phyloP scores from a whole-genome alignment of 2,329 filamentous ascomycete genomes.

The Aspergillus chevalieri region DNA sequence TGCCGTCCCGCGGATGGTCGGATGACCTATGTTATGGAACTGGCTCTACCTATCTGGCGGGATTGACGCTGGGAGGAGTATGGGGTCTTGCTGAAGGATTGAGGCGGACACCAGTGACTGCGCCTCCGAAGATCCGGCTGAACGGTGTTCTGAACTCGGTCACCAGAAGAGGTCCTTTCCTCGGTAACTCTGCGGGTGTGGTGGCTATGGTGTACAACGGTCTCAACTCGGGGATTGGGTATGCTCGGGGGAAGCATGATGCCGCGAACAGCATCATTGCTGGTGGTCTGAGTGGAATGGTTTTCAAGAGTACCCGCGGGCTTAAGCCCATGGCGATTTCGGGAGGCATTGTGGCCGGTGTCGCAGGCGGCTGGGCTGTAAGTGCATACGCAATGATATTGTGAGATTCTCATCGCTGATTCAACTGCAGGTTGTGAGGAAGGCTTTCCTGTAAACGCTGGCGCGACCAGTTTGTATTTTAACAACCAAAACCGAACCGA shows the following conservation, averaged over 20 bases:
- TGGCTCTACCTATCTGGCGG: slow-evolving; percentile 87
- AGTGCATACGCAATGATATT: slow-evolving; percentile 37
- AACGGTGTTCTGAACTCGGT: slow-evolving; percentile 94
- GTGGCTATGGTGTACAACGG: slow-evolving; percentile 96
- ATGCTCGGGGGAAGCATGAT: slow-evolving; percentile 78
- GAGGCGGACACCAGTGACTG: slow-evolving; percentile 61
- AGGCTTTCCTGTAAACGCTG: slow-evolving; percentile 43
- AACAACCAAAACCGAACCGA: slow-evolving; percentile 6
- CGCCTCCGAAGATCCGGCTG: slow-evolving; percentile 80
- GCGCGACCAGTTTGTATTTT: slow-evolving; percentile 10
- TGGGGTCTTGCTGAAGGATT: slow-evolving; percentile 92
- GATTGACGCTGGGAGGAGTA: slow-evolving; percentile 74
- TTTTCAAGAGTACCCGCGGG: slow-evolving; percentile 95
- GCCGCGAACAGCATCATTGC: slow-evolving; percentile 80
- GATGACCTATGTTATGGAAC: slow-evolving; percentile 98
- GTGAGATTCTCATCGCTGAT: slow-evolving; percentile 8
- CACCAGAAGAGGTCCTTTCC: slow-evolving; percentile 84
- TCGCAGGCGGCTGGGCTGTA: slow-evolving; percentile 89
- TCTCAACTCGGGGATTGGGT: slow-evolving; percentile 76
- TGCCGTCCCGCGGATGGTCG: slow-evolving; percentile 94
- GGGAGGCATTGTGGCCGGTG: slow-evolving; percentile 75
- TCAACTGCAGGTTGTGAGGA: slow-evolving; percentile 42
- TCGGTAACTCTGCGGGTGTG: slow-evolving; percentile 93
- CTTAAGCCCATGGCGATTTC: slow-evolving; percentile 91
- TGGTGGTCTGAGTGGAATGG: slow-evolving; percentile 79